Conservation (phyloP, 164 flowering plant genomes). For the Stephania cephalantha region DNA sequence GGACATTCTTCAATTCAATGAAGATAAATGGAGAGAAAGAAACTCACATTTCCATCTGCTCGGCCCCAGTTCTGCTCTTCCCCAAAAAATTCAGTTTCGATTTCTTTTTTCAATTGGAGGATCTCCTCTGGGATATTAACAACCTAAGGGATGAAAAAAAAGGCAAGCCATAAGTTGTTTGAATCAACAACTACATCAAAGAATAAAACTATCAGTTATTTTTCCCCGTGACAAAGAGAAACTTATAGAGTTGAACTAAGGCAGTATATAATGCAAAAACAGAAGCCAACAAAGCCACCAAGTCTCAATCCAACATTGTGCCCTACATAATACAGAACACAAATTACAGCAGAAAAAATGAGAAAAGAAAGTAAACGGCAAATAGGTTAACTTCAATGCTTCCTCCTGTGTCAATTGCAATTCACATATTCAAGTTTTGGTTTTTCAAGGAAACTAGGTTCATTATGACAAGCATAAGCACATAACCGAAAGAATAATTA, state of each 20-base stretch:
- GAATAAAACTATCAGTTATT: neutral
- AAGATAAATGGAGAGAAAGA: neutral
- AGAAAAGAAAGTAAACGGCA: neutral
- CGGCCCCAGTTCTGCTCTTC: constrained; percentile 76
- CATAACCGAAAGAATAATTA: neutral
- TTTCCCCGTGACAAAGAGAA: neutral
- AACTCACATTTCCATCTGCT: constrained; percentile 58
- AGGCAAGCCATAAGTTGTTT: neutral
- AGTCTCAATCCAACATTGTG: no score
- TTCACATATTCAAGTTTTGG: neutral
- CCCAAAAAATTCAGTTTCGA: constrained; percentile 67
- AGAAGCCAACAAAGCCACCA: no score
- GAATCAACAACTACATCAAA: neutral
- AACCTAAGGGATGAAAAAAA: constrained; percentile 26
- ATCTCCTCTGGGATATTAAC: constrained; percentile 53
- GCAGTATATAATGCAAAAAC: no score
- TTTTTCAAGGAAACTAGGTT: neutral
- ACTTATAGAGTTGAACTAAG: neutral
- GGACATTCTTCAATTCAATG: neutral
- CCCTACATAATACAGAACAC: no score
- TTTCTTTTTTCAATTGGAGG: constrained; percentile 62
- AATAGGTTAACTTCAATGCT: neutral
- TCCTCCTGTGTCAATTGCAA: neutral
- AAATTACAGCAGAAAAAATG: neutral
- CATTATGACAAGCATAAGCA: neutral